Base-by-base conservation (phyloP, 176 grass and related monocot species). In the Echinochloa phyllopogon region DNA sequence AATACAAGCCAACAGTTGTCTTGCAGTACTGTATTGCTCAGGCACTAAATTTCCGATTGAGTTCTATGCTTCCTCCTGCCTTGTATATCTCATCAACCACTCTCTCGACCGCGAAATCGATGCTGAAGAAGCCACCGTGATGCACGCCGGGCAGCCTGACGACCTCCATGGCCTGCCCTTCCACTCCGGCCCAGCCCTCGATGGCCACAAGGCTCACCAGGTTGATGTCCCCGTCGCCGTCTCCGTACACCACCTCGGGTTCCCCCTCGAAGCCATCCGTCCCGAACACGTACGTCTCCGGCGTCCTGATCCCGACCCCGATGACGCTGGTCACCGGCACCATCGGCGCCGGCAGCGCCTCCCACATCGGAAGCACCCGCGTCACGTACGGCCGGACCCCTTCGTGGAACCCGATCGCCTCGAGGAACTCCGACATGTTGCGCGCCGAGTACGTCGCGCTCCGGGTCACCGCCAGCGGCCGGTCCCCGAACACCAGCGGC, bases 141-240 rank as follows among this genome's bases (percentile, higher is more conserved):
- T 25, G 50, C 15, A 92, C 79, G 43, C 90, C 82, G 4, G 81
- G 81, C 23, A 95, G 41, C 71, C 85, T 95, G 6, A 95, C 67
- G 18, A 88, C 90, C 76, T 88, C 87, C 67, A 86, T 17, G 39
- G 36, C 38, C 75, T 85, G 89, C 23, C 77, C 85, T 58, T 68
- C 57, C 51, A 88, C 87, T 0, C 69, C 43, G 6, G 76, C 69
- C 90, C 90, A 92, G 20, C 21, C 78, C 27, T 95, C 77, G 8
- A 88, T 16, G 2, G 90, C 84, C 29, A 25, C 66, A 5, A 95
- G 69, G 79, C 90, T 95, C 27, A 88, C 84, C 82, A 76, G n/a
- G 73, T 92, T 95, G 37, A 95, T 84, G 52, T 81, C 72, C 17
- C 93, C 93, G 36, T 95, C 93, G 20, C 93, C 93, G 27, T 95